phyloP scores from a whole-genome alignment of 108 stramenopile species.

The Cylindrotheca fusiformis region DNA sequence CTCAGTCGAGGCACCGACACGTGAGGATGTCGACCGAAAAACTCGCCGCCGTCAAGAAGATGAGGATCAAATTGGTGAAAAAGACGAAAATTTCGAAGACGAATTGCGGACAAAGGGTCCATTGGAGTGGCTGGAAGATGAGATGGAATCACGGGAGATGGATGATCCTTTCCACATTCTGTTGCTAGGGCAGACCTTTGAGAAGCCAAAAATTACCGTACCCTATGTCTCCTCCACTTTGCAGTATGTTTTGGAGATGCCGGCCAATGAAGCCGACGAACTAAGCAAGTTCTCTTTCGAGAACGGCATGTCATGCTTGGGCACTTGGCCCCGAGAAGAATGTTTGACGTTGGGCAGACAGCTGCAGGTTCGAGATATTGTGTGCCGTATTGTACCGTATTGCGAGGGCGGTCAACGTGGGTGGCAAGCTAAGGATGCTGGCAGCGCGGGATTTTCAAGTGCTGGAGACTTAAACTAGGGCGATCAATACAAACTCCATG shows the following conservation, averaged over 20 bases:
- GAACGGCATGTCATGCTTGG: slow-evolving; percentile 70
- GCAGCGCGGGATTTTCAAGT: slow-evolving; percentile 9
- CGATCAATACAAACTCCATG: neutral
- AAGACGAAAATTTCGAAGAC: slow-evolving; percentile 40
- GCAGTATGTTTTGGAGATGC: slow-evolving; percentile 77
- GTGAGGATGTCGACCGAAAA: slow-evolving; percentile 22
- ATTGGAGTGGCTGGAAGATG: slow-evolving; percentile 72
- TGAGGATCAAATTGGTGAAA: slow-evolving; percentile 36
- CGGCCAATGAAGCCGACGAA: slow-evolving; percentile 69
- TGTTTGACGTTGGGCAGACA: slow-evolving; percentile 63
- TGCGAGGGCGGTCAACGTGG: slow-evolving; percentile 68
- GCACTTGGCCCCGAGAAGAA: slow-evolving; percentile 77
- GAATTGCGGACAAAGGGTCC: slow-evolving; percentile 40
- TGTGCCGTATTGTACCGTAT: slow-evolving; percentile 73
- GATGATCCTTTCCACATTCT: slow-evolving; percentile 86
- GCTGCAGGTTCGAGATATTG: slow-evolving; percentile 69
- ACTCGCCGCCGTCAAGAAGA: slow-evolving; percentile 19
- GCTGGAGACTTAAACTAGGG: neutral
- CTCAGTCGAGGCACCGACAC: slow-evolving; percentile 25
- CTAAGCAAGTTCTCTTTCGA: slow-evolving; percentile 46
- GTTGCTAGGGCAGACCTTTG: slow-evolving; percentile 65
- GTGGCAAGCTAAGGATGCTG: slow-evolving; percentile 83
- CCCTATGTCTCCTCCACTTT: slow-evolving; percentile 60
- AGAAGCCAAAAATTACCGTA: slow-evolving; percentile 65
- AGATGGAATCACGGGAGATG: slow-evolving; percentile 44